Percentiles rank a stretch among this genome's conserved stretches.
Conservation (phyloP, 495 filamentous ascomycete species). For the Xylaria nigripes region DNA sequence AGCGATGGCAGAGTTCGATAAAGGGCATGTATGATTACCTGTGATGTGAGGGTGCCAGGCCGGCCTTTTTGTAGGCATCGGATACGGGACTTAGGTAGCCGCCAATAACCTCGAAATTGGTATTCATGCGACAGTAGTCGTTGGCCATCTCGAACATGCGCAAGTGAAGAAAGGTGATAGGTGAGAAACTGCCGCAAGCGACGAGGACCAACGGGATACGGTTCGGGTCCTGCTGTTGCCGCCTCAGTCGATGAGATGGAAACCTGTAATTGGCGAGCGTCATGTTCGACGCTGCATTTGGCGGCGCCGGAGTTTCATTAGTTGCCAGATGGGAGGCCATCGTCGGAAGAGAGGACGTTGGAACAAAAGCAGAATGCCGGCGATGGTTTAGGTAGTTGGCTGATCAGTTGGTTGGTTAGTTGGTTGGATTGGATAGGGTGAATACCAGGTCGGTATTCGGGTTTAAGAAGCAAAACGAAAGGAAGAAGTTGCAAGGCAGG, state of each 20-base stretch:
- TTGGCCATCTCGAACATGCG: constrained; percentile 73
- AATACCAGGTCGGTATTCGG: not conserved
- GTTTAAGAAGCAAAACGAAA: too few relatives aligned
- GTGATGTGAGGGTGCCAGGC: constrained; percentile 67
- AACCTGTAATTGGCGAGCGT: constrained; percentile 57
- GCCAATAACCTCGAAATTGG: constrained; percentile 76
- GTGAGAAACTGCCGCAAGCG: constrained; percentile 85
- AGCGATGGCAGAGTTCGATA: not conserved
- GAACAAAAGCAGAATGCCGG: not conserved
- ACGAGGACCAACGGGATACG: constrained; percentile 78
- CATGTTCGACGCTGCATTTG: constrained; percentile 19
- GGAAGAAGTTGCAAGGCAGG: too few relatives aligned
- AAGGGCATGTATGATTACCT: constrained; percentile 39
- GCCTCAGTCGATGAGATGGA: constrained; percentile 60
- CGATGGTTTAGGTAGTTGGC: not conserved
- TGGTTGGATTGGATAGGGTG: too few relatives aligned
- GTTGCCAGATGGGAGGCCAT: constrained; percentile 9
- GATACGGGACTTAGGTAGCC: constrained; percentile 68
- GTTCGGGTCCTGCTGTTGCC: constrained; percentile 54
- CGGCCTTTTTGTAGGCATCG: constrained; percentile 87
- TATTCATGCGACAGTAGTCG: constrained; percentile 49
- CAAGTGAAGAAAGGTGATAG: constrained; percentile 78
- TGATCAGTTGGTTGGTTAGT: too few relatives aligned
- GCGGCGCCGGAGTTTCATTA: constrained; percentile 3
- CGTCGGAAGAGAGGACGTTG: not conserved